Conservation (phyloP, 1,139 yeast species). For the Yamadazyma aaseri region DNA sequence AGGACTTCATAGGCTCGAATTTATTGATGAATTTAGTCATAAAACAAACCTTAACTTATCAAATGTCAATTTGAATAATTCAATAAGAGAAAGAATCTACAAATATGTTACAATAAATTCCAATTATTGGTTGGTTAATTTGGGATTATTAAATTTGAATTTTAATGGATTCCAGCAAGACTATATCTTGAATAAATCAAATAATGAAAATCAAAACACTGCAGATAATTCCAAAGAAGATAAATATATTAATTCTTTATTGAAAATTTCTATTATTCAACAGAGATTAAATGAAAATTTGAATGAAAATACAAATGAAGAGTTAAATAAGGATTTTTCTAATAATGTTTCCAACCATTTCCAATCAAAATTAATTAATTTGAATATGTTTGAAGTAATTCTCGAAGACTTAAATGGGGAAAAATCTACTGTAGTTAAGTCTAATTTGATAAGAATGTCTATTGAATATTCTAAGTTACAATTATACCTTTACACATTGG, state of each 20-base stretch:
- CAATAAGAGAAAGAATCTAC: slow-evolving; percentile 44
- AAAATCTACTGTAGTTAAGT: slow-evolving; percentile 18
- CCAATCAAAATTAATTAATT: slow-evolving; percentile 33
- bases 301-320: slow-evolving; percentile 18
- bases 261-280: slow-evolving; percentile 42
- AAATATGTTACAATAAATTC: slow-evolving; percentile 45
- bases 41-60: slow-evolving; percentile 39
- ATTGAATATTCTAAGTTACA: slow-evolving; percentile 43
- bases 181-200: slow-evolving; percentile 38
- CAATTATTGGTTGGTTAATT: slow-evolving; percentile 44
- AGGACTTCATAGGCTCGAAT: slow-evolving; percentile 45
- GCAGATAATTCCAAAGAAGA: slow-evolving; percentile 20
- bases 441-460: slow-evolving; percentile 31
- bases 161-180: slow-evolving; percentile 44
- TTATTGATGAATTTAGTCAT: slow-evolving; percentile 45
- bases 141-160: slow-evolving; percentile 40
- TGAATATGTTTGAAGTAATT: slow-evolving; percentile 46
- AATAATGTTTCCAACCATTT: slow-evolving; percentile 12
- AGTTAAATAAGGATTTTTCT: slow-evolving; percentile 9
- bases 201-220: slow-evolving; percentile 19
- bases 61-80: slow-evolving; percentile 30
- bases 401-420: slow-evolving; percentile 29
- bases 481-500: slow-evolving; percentile 36
- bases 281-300: slow-evolving; percentile 42
- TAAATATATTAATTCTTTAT: slow-evolving; percentile 38